Percentiles rank a stretch among this genome's conserved stretches.
Evolutionary conservation across 306 rosid genomes (phyloP).

Genomic region (Lithocarpus polystachyus): DNA sequence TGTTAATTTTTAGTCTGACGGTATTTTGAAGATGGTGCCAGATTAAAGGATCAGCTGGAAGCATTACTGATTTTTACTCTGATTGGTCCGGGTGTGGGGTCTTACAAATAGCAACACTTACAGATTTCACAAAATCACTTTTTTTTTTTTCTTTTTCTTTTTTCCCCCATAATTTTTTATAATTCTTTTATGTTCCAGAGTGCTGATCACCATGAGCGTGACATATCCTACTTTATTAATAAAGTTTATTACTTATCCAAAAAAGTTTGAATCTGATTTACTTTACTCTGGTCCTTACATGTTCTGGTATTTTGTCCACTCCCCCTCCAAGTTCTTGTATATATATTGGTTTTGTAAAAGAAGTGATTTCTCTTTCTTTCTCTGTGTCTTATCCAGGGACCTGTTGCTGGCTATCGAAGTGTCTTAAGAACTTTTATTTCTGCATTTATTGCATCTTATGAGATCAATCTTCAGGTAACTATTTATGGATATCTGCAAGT

Average conservation of each 20-base stretch:
- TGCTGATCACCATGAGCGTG: too few relatives aligned
- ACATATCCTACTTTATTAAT: too few relatives aligned
- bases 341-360: slow-evolving; percentile 10
- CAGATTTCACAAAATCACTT: too few relatives aligned
- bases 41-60: too few relatives aligned
- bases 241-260: too few relatives aligned
- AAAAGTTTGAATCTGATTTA: neutral
- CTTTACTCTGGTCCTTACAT: neutral
- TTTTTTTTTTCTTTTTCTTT: too few relatives aligned
- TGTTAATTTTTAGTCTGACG: neutral
- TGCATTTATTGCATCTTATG: slow-evolving; percentile 93
- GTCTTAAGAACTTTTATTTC: slow-evolving; percentile 85
- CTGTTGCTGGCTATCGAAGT: slow-evolving; percentile 75
- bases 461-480: slow-evolving; percentile 76
- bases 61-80: too few relatives aligned
- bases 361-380: slow-evolving; percentile 7
- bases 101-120: too few relatives aligned
- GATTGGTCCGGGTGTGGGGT: too few relatives aligned
- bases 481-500: slow-evolving; percentile 18
- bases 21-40: too few relatives aligned
- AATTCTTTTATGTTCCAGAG: too few relatives aligned
- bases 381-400: slow-evolving; percentile 48
- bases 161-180: too few relatives aligned
- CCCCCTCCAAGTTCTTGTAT: neutral
- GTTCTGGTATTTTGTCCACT: neutral